Base-by-base conservation (phyloP, 306 rosid species). In the Hippophae rhamnoides region DNA sequence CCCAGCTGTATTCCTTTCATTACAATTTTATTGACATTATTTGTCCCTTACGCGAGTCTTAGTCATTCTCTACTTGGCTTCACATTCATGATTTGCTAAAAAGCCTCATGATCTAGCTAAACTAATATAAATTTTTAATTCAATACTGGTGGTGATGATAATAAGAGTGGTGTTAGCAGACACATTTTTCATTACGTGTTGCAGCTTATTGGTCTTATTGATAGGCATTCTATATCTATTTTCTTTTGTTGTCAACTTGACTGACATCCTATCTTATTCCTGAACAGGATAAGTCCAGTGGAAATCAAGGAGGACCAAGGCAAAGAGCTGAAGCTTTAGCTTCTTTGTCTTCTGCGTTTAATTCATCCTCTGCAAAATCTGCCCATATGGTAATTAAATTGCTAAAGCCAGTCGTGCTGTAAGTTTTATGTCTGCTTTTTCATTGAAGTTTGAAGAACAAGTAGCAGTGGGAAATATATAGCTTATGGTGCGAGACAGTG, bases 281-380 rank as follows among this genome's bases (percentile, higher is more conserved):
- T 56, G 69, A 18, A 31, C 73, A 81, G 87, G 87, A 81, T 2
- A 81, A 81, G 69, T 65, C 81, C 44, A 73, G 64, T 41, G 86
- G 84, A 53, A 72, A 58, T 57, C 81, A 78, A 52, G 84, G 86
- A 52, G 86, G 87, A 45, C 75, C 84, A 52, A 81, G 79, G 38
- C 87, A 81, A 59, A 78, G 87, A 59, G 87, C 87, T 72, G 74
- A 77, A 43, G 87, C 87, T 56, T 69, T 81, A 69, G 84, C 87
- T 56, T 84, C 87, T 48, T 67, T 81, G 67, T 65, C 79, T 56
- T 78, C 83, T 69, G 87, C 87, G 44, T 81, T 81, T 56, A 75
- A 75, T 62, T 78, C 86, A 56, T 76, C 79, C 44, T 57, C 79
- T 0, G 84, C 74, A 60, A 75, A 67, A 69, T 69, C 81, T 40